Conservation (phyloP, 2,329 filamentous ascomycete species). For the Pseudogymnoascus sp. region DNA sequence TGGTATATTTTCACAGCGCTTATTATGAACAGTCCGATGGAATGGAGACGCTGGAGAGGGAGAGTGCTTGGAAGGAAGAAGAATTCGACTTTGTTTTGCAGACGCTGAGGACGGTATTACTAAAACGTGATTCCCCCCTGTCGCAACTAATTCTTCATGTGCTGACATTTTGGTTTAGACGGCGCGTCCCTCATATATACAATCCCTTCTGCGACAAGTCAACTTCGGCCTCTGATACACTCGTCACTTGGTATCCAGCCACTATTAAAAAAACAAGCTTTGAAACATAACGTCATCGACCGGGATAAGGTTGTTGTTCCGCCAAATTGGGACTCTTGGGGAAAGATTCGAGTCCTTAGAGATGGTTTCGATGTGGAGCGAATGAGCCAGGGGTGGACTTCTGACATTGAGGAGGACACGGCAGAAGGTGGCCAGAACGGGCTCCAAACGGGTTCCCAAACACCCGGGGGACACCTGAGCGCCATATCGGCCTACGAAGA, state of each 20-base stretch:
- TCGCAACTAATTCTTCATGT: not conserved
- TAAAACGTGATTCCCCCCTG: conserved; percentile 60
- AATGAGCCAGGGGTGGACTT: conserved; percentile 76
- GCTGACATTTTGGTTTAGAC: conserved; percentile 43
- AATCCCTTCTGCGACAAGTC: conserved; percentile 66
- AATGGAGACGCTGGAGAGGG: conserved; percentile 78
- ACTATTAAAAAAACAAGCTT: conserved; percentile 66
- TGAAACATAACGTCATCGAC: conserved; percentile 88
- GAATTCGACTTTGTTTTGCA: conserved; percentile 95
- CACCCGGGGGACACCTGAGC: conserved; percentile 35
- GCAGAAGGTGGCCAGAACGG: conserved; percentile 17
- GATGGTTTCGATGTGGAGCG: conserved; percentile 90
- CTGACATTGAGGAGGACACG: conserved; percentile 62
- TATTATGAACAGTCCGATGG: conserved; percentile 17
- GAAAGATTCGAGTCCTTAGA: conserved; percentile 85
- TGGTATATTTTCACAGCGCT: conserved; percentile 19
- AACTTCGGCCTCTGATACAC: conserved; percentile 72
- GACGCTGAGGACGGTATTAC: conserved; percentile 78
- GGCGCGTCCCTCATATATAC: conserved; percentile 82
- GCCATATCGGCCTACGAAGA: conserved; percentile 71
- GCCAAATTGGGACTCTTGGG: conserved; percentile 97
- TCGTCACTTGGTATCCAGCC: conserved; percentile 82
- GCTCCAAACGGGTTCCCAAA: conserved; percentile 13
- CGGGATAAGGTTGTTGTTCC: conserved; percentile 91
- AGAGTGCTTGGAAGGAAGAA: conserved; percentile 88